Conservation (phyloP, 345 rosid species). For the Turnera subulata region DNA sequence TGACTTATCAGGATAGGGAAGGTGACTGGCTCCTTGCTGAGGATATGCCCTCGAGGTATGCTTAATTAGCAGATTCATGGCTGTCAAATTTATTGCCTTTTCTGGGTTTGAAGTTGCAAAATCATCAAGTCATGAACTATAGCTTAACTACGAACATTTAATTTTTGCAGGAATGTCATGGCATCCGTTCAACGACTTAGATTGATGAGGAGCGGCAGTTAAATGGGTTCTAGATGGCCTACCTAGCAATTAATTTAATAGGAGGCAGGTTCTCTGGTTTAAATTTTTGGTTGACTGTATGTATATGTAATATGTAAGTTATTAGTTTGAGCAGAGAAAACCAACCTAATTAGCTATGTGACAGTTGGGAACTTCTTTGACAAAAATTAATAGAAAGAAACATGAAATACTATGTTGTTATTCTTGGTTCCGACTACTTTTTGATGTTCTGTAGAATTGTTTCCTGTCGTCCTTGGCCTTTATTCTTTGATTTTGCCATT, state of each 20-base stretch:
- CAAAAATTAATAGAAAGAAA: background rate
- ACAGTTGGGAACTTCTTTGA: background rate
- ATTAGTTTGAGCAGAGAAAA: background rate
- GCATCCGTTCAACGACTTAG: conserved; percentile 32
- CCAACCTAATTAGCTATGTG: background rate
- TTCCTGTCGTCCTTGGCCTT: background rate
- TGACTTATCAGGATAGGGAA: conserved; percentile 34
- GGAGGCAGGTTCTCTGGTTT: background rate
- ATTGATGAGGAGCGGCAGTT: conserved; percentile 19
- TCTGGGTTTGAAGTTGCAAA: background rate
- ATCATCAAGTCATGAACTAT: background rate
- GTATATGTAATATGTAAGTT: background rate
- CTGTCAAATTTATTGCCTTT: background rate
- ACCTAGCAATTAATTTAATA: background rate
- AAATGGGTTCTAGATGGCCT: background rate
- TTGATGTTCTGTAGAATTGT: too few species aligned
- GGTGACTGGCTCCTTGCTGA: conserved; percentile 45
- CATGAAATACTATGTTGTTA: background rate
- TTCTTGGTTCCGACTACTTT: too few species aligned
- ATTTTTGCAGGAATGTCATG: conserved; percentile 32
- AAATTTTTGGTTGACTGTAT: background rate
- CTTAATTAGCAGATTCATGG: background rate
- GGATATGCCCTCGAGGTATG: conserved; percentile 39
- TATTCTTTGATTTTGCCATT: background rate
- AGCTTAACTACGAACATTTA: background rate